Conservation (phyloP, 805 yeast species). For the Pichia cephalocereana region DNA sequence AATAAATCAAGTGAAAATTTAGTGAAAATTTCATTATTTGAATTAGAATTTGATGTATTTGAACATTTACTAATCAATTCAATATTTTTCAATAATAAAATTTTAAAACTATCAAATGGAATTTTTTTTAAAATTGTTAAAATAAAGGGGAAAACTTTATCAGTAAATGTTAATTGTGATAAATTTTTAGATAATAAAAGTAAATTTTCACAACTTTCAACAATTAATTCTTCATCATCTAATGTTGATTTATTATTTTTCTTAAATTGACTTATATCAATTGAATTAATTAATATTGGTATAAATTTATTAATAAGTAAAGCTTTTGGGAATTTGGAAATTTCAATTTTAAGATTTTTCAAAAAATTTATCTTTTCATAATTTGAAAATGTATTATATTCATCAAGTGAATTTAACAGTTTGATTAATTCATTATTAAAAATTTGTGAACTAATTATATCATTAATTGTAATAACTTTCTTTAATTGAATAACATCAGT, state of each 20-base stretch:
- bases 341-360: constrained; percentile 46
- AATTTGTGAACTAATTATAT: constrained; percentile 59
- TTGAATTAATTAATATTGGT: constrained; percentile 51
- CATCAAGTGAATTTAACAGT: constrained; percentile 75
- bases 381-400: constrained; percentile 61
- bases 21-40: constrained; percentile 19
- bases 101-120: constrained; percentile 23
- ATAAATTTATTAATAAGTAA: constrained; percentile 61
- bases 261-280: constrained; percentile 19
- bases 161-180: constrained; percentile 72
- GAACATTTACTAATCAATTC: constrained; percentile 20
- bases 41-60: constrained; percentile 17
- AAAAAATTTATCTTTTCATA: constrained; percentile 64
- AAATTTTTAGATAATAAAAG: constrained; percentile 54
- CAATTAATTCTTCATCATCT: constrained; percentile 31
- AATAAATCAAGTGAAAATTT: constrained; percentile 25
- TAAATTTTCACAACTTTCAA: constrained; percentile 43
- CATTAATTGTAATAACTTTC: constrained; percentile 39
- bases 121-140: constrained; percentile 19
- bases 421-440: constrained; percentile 79
- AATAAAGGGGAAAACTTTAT: constrained; percentile 46
- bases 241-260: constrained; percentile 7
- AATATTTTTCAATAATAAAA: constrained; percentile 24
- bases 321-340: constrained; percentile 50
- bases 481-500: constrained; percentile 23